Conservation (phyloP, 2,329 filamentous ascomycete species). For the Calonectria pseudoturangicola region DNA sequence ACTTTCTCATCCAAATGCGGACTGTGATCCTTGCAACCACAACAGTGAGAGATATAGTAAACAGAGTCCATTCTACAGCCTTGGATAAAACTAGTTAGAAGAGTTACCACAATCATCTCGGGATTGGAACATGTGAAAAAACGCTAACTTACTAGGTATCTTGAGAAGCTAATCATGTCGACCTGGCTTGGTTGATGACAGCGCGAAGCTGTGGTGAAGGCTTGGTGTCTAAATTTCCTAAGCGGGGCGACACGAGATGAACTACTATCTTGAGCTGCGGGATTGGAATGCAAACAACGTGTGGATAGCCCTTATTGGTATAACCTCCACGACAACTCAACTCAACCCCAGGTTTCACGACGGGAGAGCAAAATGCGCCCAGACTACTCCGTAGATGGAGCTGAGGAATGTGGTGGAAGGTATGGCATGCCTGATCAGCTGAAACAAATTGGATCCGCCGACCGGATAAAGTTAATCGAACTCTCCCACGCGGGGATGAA, state of each 20-base stretch:
- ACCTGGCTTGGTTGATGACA: background rate
- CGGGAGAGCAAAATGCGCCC: too few relatives aligned
- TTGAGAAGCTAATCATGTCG: background rate
- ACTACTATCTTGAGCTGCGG: background rate
- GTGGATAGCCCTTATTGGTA: background rate
- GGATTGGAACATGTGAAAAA: background rate
- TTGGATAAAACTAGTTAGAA: background rate
- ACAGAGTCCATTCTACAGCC: background rate
- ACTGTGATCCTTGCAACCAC: background rate
- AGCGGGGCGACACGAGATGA: background rate
- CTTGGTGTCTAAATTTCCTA: background rate
- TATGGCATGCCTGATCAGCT: too few relatives aligned
- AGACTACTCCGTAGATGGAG: too few relatives aligned
- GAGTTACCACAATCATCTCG: background rate
- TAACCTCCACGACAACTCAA: background rate
- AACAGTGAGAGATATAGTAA: background rate
- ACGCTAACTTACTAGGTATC: background rate
- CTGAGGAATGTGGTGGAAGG: too few relatives aligned
- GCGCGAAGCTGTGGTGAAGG: background rate
- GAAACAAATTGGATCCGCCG: too few relatives aligned
- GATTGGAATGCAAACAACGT: background rate
- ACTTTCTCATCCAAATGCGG: conserved; percentile 8
- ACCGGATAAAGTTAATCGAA: too few relatives aligned
- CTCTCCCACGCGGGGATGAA: too few relatives aligned
- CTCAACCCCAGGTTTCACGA: too few relatives aligned